These are phyloP conservation scores for Beauveria varroae DNA, from an alignment of 2,329 filamentous ascomycete species.

Conservation along the genomic window DNA sequence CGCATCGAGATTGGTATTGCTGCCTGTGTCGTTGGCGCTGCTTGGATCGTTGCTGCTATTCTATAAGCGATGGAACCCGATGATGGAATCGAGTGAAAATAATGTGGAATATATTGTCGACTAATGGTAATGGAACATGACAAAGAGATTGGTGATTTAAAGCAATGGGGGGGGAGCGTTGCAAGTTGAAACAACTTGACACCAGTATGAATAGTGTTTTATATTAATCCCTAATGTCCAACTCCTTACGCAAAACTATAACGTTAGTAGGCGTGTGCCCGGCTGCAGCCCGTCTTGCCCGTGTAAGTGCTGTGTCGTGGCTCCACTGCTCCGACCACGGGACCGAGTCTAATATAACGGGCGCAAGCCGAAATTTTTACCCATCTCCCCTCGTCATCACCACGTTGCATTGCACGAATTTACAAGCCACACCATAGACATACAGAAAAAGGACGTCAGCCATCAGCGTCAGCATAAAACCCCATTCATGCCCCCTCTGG, in stretches of 20 bases:
- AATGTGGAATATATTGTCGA: not conserved
- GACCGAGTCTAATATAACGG: not conserved
- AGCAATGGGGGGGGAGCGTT: not conserved
- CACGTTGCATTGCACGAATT: too few species aligned
- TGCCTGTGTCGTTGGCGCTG: constrained; percentile 17
- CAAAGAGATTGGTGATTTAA: not conserved
- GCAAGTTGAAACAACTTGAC: not conserved
- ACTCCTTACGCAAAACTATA: too few species aligned
- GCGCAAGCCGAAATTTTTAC: constrained; percentile 4
- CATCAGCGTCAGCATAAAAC: not conserved
- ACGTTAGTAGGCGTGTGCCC: not conserved
- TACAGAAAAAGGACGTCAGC: not conserved
- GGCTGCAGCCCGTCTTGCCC: not conserved
- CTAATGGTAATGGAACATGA: too few species aligned
- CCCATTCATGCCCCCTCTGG: not conserved
- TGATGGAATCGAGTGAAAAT: not conserved
- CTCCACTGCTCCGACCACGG: not conserved
- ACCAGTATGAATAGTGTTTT: not conserved
- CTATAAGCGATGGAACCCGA: constrained; percentile 7
- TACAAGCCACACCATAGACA: not conserved
- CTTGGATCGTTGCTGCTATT: constrained; percentile 18
- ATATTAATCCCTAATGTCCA: not conserved
- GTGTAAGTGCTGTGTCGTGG: constrained; percentile 1
- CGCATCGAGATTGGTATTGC: constrained; percentile 23
- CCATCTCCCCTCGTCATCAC: not conserved